Evolutionary conservation across 257 asterid genomes (phyloP).

Genomic region (Salvia rosmarinus): DNA sequence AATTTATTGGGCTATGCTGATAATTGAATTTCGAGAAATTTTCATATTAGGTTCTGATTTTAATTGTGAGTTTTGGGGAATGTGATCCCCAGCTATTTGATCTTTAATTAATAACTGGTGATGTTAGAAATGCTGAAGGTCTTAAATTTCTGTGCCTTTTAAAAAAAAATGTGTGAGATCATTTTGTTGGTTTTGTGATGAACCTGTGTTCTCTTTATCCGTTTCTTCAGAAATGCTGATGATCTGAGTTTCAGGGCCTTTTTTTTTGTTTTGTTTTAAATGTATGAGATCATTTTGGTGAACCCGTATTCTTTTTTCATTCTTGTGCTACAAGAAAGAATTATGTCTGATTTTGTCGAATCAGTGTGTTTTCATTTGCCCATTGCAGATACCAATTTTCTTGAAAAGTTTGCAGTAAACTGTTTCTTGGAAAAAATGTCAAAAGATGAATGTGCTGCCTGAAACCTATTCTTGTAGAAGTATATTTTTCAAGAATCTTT

Average conservation of each 20-base stretch:
- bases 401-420: too few species aligned
- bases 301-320: not conserved
- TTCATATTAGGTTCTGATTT: conserved; percentile 19
- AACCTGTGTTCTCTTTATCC: too few species aligned
- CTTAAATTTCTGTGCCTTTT: not conserved
- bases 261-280: not conserved
- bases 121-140: not conserved
- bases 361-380: not conserved
- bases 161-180: not conserved
- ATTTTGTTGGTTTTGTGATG: not conserved
- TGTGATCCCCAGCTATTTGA: not conserved
- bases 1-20: conserved; percentile 6
- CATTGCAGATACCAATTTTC: not conserved
- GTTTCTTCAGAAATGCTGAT: not conserved
- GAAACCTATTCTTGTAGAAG: not conserved
- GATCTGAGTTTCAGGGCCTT: too few species aligned
- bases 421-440: not conserved
- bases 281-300: too few species aligned
- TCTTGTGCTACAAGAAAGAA: not conserved
- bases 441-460: not conserved
- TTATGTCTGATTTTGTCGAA: not conserved
- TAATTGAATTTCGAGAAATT: not conserved
- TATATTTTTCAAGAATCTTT: not conserved
- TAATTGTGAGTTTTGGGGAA: conserved; percentile 24
- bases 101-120: not conserved